Evolutionary conservation across 306 rosid genomes (phyloP).

Genomic region (Lathyrus oleraceus): DNA sequence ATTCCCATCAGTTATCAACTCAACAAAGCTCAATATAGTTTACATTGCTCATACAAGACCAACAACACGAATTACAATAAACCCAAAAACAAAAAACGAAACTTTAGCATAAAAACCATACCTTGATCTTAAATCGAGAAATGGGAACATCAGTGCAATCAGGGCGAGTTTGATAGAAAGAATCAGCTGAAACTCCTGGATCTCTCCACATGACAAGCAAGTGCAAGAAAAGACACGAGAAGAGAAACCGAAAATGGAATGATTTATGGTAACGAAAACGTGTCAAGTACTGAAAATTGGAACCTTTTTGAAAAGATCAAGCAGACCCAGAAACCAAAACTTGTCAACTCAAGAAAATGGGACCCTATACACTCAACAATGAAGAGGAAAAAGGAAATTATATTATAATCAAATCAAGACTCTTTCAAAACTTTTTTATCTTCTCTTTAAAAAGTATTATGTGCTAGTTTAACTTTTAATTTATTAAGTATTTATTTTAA

Average conservation of each 20-base stretch:
- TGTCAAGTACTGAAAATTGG: constrained; percentile 30
- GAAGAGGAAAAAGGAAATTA: not conserved
- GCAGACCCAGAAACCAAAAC: constrained; percentile 48
- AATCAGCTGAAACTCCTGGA: constrained; percentile 82
- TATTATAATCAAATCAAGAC: too few relatives aligned
- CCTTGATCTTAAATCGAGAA: constrained; percentile 89
- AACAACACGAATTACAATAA: constrained; percentile 22
- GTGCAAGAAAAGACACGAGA: constrained; percentile 15
- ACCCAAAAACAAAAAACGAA: not conserved
- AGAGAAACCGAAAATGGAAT: not conserved
- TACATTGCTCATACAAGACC: constrained; percentile 27
- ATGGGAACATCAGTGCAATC: constrained; percentile 89
- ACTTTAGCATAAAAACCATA: constrained; percentile 8
- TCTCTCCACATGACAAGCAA: constrained; percentile 83
- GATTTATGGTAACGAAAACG: constrained; percentile 14
- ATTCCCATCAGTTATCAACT: not conserved
- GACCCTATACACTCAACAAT: constrained; percentile 27
- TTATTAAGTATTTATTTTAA: too few relatives aligned
- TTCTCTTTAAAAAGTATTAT: too few relatives aligned
- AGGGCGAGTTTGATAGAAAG: constrained; percentile 85
- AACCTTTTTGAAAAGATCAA: constrained; percentile 45
- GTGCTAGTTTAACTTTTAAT: too few relatives aligned
- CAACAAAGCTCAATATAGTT: constrained; percentile 28
- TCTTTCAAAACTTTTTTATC: too few relatives aligned
- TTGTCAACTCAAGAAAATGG: constrained; percentile 41